Evolutionary conservation across 192 early-diverging fungal genomes (phyloP), one percentile per base, ranked within the genome.

Genomic region (Entrophospora sp.): DNA sequence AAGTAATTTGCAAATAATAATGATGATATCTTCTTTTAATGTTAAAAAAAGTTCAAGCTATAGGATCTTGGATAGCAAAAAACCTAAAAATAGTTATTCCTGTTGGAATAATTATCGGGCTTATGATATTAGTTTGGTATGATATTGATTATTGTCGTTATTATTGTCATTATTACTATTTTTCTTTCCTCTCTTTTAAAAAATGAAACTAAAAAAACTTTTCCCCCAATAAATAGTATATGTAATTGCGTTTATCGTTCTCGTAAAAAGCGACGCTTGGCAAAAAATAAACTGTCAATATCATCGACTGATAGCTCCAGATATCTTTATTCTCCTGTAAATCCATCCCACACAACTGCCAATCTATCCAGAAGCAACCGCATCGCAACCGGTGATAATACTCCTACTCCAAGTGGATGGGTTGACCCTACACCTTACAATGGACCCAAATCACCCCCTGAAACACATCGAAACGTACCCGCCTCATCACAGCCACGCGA

Each of bases 51-150:
- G 38, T 6, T 9, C 37, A 67, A 34, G 72, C 75, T 3, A 67
- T 71, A 12, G 10, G 66, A 20, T 56, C 46, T 25, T 82, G 81
- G 81, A 51, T 70, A 36, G 75, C 77, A 16, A 69, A 73, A 2
- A 67, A 82, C 40, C 64, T 73, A 14, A 8, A 44, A 5, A 79
- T 79, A 55, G 74, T 69, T 12, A 75, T 82, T 46, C 81, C 81
- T 1, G 63, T 79, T 5, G 71, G 53, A 0, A 49, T 64, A 14
- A 45, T 76, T 38, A 20, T 78, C n/a, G 74, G 74, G 8, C 53
- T 80, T 14, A 40, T 79, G 16, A 1, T 82, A 1, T 43, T 79
- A 8, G 69, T 67, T 31, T 70, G 72, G 38, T 40, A 40, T 9
- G 6, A n/a, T n/a, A n/a, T n/a, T n/a, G n/a, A n/a, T n/a, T n/a